These are phyloP conservation scores for Anisogramma anomala DNA, from an alignment of 2,329 filamentous ascomycete species.

Conservation along the genomic window DNA sequence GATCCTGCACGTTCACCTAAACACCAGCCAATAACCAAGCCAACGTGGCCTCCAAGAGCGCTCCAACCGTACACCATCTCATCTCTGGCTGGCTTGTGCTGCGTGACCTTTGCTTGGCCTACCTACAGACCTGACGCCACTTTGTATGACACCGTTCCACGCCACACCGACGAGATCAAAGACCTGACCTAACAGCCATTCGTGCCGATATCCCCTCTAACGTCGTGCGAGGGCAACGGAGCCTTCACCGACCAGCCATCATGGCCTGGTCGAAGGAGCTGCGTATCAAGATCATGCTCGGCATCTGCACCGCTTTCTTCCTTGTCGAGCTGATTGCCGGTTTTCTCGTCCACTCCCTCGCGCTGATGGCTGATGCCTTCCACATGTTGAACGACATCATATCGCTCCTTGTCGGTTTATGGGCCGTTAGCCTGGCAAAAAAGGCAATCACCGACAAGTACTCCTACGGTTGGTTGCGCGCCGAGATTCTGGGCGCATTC, in stretches of 20 bases:
- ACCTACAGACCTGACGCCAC: no score
- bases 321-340: constrained; percentile 77
- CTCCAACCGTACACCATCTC: no score
- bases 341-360: constrained; percentile 79
- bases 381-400: constrained; percentile 99
- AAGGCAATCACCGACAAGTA: constrained; percentile 80
- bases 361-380: constrained; percentile 91
- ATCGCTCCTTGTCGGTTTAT: constrained; percentile 80
- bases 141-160: no score
- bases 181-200: no score
- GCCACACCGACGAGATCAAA: no score
- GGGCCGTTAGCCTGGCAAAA: constrained; percentile 85
- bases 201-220: no score
- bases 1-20: no score
- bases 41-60: no score
- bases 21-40: no score
- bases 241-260: constrained; percentile 17
- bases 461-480: constrained; percentile 95
- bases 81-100: no score
- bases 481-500: constrained; percentile 89
- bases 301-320: constrained; percentile 83
- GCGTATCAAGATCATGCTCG: constrained; percentile 85
- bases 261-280: constrained; percentile 91
- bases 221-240: constrained; percentile 4
- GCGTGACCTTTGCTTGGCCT: no score